Base-by-base conservation (phyloP, 2,329 filamentous ascomycete genomes). In the Fusarium sp. region DNA sequence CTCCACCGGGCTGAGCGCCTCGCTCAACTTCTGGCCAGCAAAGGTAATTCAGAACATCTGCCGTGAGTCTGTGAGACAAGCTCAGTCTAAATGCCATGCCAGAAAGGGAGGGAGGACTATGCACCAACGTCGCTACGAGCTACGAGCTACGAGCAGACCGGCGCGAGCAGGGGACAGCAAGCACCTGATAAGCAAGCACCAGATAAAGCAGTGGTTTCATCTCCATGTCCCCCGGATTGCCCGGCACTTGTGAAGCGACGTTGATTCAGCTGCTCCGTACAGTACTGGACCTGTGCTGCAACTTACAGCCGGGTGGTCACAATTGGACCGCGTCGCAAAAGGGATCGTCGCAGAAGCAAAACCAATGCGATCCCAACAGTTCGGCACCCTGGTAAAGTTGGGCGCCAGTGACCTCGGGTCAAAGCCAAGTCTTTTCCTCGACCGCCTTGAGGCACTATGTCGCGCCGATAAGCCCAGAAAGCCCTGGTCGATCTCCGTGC, bases 391-490 rank as follows among this genome's bases (percentile, higher is more conserved):
- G 66, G 61, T 65, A 64, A 57, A 54, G 61, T 62, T 42, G 61
- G 61, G 61, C 66, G 66, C 63, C 67, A 67, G 66, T 59, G 63
- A 64, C 56, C 58, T 67, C 53, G 61, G 63, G 50, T 53, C 57
- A 66, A 66, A 65, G 66, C 66, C 66, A 69, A 57, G 57, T 68
- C 61, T 61, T 61, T 53, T 63, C 61, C 33, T 65, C 51, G 27
- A 53, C 61, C 56, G 38, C 61, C 61, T 65, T 54, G 27, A 61
- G 62, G 42, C 31, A 56, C 32, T 38, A 10, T 43, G 32, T 56
- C 45, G 58, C 57, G 31, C 57, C 58, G 57, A 62, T 38, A 61
- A 46, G n/a, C n/a, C 23, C 33, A 15, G 23, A 49, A 4, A 37
- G 32, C 45, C 17, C 46, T 38, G 33, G 52, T 47, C 52, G 61